These are phyloP conservation scores for Hypoxylon sp. DNA, from an alignment of 2,329 filamentous ascomycete species.

Conservation along the genomic window DNA sequence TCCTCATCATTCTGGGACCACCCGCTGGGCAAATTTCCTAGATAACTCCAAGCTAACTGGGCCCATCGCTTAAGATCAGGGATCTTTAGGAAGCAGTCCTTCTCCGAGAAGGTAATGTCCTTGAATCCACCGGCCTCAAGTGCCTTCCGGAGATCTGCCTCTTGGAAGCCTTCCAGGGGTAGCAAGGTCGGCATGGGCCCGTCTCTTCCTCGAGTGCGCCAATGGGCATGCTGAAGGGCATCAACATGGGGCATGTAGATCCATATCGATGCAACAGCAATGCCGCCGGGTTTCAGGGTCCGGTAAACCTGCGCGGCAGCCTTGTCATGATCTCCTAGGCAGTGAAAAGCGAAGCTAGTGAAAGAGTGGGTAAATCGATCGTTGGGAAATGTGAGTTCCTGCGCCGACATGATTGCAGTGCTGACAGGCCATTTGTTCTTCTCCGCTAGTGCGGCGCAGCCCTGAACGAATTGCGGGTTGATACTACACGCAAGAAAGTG, in stretches of 20 bases:
- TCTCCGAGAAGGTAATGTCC: slow-evolving; percentile 3
- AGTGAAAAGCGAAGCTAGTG: slow-evolving; percentile 40
- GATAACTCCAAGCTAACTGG: slow-evolving; percentile 19
- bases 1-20: too few species aligned
- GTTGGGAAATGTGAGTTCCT: slow-evolving; percentile 29
- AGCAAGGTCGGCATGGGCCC: slow-evolving; percentile 29
- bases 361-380: slow-evolving; percentile 37
- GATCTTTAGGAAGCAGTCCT: slow-evolving; percentile 17
- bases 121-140: slow-evolving; percentile 1
- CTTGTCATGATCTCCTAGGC: slow-evolving; percentile 27
- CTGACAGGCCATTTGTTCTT: neutral
- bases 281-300: slow-evolving; percentile 38
- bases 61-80: slow-evolving; percentile 33
- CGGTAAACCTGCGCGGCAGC: slow-evolving; percentile 37
- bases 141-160: neutral
- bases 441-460: too few species aligned
- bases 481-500: too few species aligned
- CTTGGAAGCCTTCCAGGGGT: slow-evolving; percentile 2
- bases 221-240: slow-evolving; percentile 40
- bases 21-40: too few species aligned
- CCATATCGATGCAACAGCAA: slow-evolving; percentile 37
- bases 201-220: slow-evolving; percentile 35
- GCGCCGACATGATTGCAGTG: slow-evolving; percentile 23
- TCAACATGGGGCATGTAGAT: slow-evolving; percentile 41
- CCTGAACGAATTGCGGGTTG: too few species aligned